These are phyloP conservation scores for Lactarius indigo DNA, from an alignment of 768 basidiomycete genomes.

Conservation along the genomic window DNA sequence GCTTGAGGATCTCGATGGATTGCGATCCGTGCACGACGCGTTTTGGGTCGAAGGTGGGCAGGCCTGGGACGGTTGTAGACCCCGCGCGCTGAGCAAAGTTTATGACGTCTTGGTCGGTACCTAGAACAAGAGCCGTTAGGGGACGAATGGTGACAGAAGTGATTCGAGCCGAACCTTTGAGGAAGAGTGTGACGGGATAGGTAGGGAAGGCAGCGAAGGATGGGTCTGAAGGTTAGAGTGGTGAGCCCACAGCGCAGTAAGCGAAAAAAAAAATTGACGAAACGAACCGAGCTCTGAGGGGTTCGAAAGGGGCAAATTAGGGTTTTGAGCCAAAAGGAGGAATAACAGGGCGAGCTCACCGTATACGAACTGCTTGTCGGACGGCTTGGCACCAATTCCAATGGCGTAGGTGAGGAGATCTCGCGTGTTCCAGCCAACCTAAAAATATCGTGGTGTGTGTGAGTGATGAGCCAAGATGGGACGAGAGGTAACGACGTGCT, in stretches of 20 bases:
- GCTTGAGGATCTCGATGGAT: conserved; percentile 73
- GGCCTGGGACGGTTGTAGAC: conserved; percentile 48
- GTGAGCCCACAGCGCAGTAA: not conserved
- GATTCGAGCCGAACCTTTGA: conserved; percentile 50
- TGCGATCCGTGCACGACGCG: conserved; percentile 72
- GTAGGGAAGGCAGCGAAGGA: conserved; percentile 78
- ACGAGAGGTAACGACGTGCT: conserved; percentile 23
- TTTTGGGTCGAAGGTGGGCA: conserved; percentile 69
- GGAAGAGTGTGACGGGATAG: conserved; percentile 72
- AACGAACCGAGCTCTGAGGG: conserved; percentile 32
- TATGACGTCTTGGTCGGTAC: conserved; percentile 62
- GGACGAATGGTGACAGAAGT: not conserved
- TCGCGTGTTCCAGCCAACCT: conserved; percentile 85
- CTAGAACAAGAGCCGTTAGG: conserved; percentile 28
- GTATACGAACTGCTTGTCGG: conserved; percentile 68
- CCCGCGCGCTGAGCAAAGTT: conserved; percentile 52
- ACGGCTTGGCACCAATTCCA: conserved; percentile 76
- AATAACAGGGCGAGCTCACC: conserved; percentile 40
- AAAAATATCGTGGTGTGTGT: not conserved
- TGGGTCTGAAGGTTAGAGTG: conserved; percentile 42
- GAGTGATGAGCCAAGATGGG: not conserved
- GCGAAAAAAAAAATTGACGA: not conserved
- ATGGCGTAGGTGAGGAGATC: conserved; percentile 77
- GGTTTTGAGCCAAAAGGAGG: not conserved
- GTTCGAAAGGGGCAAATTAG: not conserved